Percentiles rank a stretch among this genome's conserved stretches.
Evolutionary conservation across 1,284 basidiomycete species (phyloP).

Genomic region (Apiotrichum siamense): DNA sequence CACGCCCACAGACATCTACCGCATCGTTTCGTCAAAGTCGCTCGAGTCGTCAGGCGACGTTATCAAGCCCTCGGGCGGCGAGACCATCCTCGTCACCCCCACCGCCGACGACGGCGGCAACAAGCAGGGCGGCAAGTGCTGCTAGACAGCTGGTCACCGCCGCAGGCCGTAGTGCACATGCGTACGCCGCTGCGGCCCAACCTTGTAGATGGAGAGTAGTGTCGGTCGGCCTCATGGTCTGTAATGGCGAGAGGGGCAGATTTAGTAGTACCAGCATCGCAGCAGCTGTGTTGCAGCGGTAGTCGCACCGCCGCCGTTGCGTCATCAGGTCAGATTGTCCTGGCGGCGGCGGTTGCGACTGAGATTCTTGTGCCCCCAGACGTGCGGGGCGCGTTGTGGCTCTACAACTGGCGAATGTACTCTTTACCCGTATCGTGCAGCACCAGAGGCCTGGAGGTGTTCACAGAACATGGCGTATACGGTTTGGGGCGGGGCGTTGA

Average conservation of each 20-base stretch:
- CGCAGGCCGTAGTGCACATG: neutral
- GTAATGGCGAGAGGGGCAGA: slow-evolving; percentile 15
- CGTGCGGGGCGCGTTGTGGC: slow-evolving; percentile 7
- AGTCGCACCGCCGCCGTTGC: too few relatives aligned
- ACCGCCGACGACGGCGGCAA: slow-evolving; percentile 47
- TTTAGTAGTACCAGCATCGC: too few relatives aligned
- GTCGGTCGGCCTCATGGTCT: slow-evolving; percentile 15
- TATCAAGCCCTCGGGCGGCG: slow-evolving; percentile 63
- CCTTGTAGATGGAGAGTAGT: neutral
- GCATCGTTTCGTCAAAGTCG: slow-evolving; percentile 82
- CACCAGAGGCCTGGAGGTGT: neutral
- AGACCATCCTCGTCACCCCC: slow-evolving; percentile 69
- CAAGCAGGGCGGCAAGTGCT: slow-evolving; percentile 47
- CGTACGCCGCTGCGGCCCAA: too few relatives aligned
- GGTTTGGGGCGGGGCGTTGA: too few relatives aligned
- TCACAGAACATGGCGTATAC: neutral
- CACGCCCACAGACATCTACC: slow-evolving; percentile 71
- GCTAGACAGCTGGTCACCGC: slow-evolving; percentile 23
- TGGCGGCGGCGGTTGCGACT: slow-evolving; percentile 3
- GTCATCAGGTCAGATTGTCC: too few relatives aligned
- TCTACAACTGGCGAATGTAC: slow-evolving; percentile 17
- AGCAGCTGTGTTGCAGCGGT: too few relatives aligned
- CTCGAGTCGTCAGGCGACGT: slow-evolving; percentile 72
- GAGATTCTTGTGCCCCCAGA: slow-evolving; percentile 12
- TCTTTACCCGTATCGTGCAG: slow-evolving; percentile 17